phyloP scores from a whole-genome alignment of 148 eudicot species.

The Amaranthus cruentus region DNA sequence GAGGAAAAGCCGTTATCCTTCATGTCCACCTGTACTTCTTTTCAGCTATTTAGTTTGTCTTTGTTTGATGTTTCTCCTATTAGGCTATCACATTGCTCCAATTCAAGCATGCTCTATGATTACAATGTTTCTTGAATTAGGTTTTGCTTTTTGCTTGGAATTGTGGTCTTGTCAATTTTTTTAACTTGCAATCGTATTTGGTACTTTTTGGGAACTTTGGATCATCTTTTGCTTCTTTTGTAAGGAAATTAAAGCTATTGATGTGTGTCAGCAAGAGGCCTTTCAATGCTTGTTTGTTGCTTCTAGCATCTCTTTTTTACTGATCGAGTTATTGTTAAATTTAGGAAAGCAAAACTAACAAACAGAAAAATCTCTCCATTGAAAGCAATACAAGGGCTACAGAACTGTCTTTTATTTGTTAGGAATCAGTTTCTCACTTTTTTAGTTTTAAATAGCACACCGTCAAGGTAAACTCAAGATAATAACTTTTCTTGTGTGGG shows the following conservation, averaged over 20 bases:
- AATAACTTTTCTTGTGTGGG: too few relatives aligned
- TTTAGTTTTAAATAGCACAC: not conserved
- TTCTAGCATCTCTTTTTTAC: constrained; percentile 5
- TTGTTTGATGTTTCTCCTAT: too few relatives aligned
- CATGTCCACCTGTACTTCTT: too few relatives aligned
- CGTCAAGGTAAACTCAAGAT: too few relatives aligned
- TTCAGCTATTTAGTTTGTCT: too few relatives aligned
- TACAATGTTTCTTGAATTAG: not conserved
- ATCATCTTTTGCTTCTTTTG: not conserved
- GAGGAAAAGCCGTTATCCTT: too few relatives aligned
- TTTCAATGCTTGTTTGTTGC: not conserved
- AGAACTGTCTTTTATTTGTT: not conserved
- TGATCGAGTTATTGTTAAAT: not conserved
- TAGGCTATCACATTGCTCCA: too few relatives aligned
- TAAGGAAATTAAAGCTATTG: not conserved
- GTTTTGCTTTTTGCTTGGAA: not conserved
- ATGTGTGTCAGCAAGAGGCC: not conserved
- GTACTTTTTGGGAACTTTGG: not conserved
- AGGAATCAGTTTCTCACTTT: not conserved
- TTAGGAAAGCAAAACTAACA: not conserved
- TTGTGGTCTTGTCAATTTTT: constrained; percentile 3
- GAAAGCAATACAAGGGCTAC: not conserved
- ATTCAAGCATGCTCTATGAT: not conserved
- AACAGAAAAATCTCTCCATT: not conserved
- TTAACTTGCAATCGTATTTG: not conserved